Percentiles rank a stretch among this genome's conserved stretches.
phyloP scores from a whole-genome alignment of 1,139 yeast genomes.

The Suhomyces choctaworum region DNA sequence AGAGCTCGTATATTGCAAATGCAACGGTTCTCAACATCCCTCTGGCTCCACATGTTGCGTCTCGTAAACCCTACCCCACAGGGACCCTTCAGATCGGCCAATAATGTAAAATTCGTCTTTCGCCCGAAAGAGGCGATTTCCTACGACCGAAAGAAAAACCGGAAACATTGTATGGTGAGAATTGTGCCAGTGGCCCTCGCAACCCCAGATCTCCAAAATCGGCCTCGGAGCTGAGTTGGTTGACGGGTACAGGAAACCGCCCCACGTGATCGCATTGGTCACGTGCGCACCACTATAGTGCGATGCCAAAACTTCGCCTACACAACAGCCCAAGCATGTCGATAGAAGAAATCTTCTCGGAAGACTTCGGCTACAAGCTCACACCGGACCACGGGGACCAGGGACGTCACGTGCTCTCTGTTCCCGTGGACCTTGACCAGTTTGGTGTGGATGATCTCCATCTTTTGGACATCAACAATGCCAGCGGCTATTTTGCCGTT shows the following conservation, averaged over 20 bases:
- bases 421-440: constrained; percentile 26
- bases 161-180: too few relatives aligned
- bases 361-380: constrained; percentile 42
- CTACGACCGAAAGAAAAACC: too few relatives aligned
- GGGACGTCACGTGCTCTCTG: constrained; percentile 32
- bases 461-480: constrained; percentile 33
- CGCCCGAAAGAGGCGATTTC: too few relatives aligned
- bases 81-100: too few relatives aligned
- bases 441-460: constrained; percentile 21
- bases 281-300: too few relatives aligned
- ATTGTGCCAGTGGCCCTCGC: too few relatives aligned
- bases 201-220: not conserved
- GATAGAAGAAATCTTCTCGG: constrained; percentile 33
- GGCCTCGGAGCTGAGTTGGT: not conserved
- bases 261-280: not conserved
- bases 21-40: too few relatives aligned
- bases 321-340: constrained; percentile 6
- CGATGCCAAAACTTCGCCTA: not conserved
- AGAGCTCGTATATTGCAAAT: too few relatives aligned
- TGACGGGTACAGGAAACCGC: not conserved
- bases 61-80: too few relatives aligned
- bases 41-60: too few relatives aligned
- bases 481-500: constrained; percentile 28
- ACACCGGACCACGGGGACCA: constrained; percentile 21
- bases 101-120: too few relatives aligned